Base-by-base conservation (phyloP, 371 early-diverging fungal species). In the Zychaea mexicana region DNA sequence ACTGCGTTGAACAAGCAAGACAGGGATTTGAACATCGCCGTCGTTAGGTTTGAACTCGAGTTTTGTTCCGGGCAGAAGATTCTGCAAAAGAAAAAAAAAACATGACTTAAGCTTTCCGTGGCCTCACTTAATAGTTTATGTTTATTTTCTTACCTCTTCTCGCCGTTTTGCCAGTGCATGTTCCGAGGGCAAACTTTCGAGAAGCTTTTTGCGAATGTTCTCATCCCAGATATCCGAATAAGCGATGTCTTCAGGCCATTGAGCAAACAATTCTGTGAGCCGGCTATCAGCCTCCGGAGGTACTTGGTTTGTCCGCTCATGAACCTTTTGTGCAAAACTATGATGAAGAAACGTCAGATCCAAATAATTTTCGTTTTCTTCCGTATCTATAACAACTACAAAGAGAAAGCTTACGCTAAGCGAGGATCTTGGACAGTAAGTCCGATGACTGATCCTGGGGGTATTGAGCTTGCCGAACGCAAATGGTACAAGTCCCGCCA, bases 281-380 rank as follows among this genome's bases (percentile, higher is more conserved):
- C 60, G 47, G 27, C 45, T 52, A 24, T 67, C 62, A 4, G 68
- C 76, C 17, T 55, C 64, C 1, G 21, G 17, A 19, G 81, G 67
- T 17, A 85, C 70, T 21, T 62, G 61, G 31, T 72, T 63, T 12
- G 80, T 67, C 8, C 86, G 69, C 28, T 82, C 73, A 28, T 81
- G 82, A n/a, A 88, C 79, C 67, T 90, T 89, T 66, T 88, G 88
- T n/a, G 92, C 90, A 65, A 91, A 90, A 54, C 91, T 92, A 46
- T 47, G 22, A 38, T 9, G 42, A 21, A 22, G n/a, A n/a, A n/a
- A n/a, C n/a, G n/a, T n/a, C n/a, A n/a, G n/a, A n/a, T n/a, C n/a
- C n/a, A n/a, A n/a, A n/a, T n/a, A n/a, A n/a, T n/a, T n/a, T n/a
- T n/a, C n/a, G n/a, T n/a, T n/a, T n/a, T n/a, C n/a, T n/a, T n/a